Evolutionary conservation across 176 grass and related monocot species (phyloP).

Genomic region (Hyparrhenia diplandra): DNA sequence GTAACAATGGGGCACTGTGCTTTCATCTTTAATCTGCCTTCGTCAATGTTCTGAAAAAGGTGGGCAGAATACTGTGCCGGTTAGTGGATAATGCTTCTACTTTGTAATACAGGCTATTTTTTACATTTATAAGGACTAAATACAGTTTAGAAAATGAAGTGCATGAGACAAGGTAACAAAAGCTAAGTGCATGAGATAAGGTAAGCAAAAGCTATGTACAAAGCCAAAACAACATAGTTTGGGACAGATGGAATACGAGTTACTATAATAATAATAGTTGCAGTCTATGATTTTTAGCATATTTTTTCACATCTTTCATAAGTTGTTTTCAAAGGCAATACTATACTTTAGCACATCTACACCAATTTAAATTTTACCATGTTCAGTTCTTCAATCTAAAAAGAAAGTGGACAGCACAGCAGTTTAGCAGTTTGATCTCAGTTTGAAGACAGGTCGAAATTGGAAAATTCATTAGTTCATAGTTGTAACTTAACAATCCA

Average conservation of each 20-base stretch:
- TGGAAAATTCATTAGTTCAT: not conserved
- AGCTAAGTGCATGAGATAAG: too few relatives aligned
- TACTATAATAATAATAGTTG: not conserved
- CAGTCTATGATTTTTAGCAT: not conserved
- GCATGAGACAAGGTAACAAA: too few relatives aligned
- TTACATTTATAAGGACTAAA: not conserved
- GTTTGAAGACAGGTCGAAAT: not conserved
- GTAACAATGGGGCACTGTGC: conserved; percentile 49
- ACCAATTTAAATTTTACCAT: not conserved
- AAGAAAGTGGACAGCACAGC: not conserved
- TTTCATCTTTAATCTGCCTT: conserved; percentile 60
- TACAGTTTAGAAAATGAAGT: not conserved
- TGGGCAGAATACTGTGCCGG: not conserved
- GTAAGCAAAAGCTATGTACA: not conserved
- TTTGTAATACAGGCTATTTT: not conserved
- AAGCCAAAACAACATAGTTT: not conserved
- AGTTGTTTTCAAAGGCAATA: not conserved
- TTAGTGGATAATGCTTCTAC: not conserved
- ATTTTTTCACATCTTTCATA: not conserved
- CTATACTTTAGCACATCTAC: not conserved
- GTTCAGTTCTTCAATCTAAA: not conserved
- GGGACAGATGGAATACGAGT: not conserved
- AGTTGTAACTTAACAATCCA: not conserved
- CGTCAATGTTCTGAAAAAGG: conserved; percentile 57
- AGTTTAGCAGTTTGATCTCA: not conserved